These are phyloP conservation scores for Salix purpurea DNA, from an alignment of 345 rosid genomes.

Conservation along the genomic window DNA sequence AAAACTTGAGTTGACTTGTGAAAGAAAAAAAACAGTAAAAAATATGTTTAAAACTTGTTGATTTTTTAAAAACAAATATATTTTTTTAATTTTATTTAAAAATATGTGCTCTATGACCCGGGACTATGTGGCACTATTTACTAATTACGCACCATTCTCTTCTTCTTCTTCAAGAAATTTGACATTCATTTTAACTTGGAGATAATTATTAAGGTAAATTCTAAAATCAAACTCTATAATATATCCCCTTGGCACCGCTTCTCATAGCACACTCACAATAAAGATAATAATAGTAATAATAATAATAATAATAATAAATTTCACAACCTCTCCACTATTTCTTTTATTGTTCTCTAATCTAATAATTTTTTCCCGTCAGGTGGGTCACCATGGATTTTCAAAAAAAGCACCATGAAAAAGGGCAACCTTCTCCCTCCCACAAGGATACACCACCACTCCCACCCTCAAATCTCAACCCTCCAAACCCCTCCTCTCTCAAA, in stretches of 20 bases:
- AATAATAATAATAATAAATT: not conserved
- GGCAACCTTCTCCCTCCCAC: not conserved
- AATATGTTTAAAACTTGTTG: no score
- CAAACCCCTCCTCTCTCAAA: not conserved
- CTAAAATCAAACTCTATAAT: not conserved
- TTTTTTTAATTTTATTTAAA: no score
- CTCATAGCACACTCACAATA: not conserved
- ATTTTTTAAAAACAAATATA: no score
- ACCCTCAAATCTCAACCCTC: slow-evolving; percentile 19
- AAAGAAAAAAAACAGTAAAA: no score
- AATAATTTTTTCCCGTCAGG: not conserved
- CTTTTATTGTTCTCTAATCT: not conserved
- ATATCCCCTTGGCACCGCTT: not conserved
- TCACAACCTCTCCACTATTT: not conserved
- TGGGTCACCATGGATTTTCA: slow-evolving; percentile 12
- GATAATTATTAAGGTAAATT: not conserved
- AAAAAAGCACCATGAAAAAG: not conserved
- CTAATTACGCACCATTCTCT: no score
- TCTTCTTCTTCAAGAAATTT: no score
- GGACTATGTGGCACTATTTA: no score
- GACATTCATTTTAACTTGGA: not conserved
- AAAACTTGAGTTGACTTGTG: no score
- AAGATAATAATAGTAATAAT: not conserved
- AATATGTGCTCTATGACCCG: no score
- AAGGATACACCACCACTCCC: not conserved